phyloP scores from a whole-genome alignment of 164 flowering plant genomes.

The Vitis cinerea region DNA sequence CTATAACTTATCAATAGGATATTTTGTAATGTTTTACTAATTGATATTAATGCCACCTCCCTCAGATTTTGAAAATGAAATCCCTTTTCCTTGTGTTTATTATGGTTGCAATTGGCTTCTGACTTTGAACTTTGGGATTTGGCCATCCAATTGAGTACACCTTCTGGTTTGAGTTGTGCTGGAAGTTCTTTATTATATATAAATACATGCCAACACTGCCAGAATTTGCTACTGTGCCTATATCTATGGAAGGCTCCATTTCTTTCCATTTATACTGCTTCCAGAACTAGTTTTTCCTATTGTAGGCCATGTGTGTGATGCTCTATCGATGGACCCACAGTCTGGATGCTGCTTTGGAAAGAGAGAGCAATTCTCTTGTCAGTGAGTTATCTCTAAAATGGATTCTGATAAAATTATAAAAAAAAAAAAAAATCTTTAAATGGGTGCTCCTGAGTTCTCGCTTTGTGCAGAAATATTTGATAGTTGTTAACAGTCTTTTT shows the following conservation, averaged over 20 bases:
- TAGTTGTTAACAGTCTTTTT: constrained; percentile 4
- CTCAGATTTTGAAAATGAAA: too few relatives aligned
- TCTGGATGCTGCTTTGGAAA: constrained; percentile 77
- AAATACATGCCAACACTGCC: too few relatives aligned
- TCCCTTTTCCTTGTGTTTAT: too few relatives aligned
- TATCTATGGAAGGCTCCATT: background rate
- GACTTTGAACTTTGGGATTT: too few relatives aligned
- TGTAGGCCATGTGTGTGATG: constrained; percentile 85
- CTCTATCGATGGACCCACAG: constrained; percentile 62
- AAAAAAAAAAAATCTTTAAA: background rate
- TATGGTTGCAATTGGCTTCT: too few relatives aligned
- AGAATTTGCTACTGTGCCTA: background rate
- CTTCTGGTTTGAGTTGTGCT: too few relatives aligned
- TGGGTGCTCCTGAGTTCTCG: background rate
- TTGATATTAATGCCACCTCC: too few relatives aligned
- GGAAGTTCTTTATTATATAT: too few relatives aligned
- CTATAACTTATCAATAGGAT: too few relatives aligned
- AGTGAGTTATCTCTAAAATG: constrained; percentile 59
- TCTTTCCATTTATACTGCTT: background rate
- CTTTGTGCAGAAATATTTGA: constrained; percentile 1
- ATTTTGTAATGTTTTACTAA: too few relatives aligned
- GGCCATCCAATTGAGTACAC: too few relatives aligned
- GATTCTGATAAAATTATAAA: background rate
- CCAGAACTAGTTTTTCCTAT: constrained; percentile 8
- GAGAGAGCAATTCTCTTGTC: constrained; percentile 80